Conservation (phyloP, 2,329 filamentous ascomycete genomes). For the Fusarium solani-melongenae region DNA sequence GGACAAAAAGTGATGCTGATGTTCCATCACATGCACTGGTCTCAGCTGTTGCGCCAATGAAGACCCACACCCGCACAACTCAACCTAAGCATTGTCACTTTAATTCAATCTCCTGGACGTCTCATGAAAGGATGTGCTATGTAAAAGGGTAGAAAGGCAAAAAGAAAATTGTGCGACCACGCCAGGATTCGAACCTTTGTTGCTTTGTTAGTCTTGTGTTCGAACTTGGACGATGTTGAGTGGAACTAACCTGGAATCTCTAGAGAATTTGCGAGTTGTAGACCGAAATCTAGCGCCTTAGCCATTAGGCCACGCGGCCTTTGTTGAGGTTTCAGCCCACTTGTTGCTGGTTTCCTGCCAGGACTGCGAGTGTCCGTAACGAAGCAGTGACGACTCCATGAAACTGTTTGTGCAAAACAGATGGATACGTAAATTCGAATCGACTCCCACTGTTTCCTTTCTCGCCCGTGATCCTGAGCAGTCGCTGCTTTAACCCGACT, state of each 20-base stretch:
- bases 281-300: slow-evolving; percentile 35
- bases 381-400: not conserved
- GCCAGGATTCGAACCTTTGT: slow-evolving; percentile 27
- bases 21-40: not conserved
- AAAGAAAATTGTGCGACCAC: slow-evolving; percentile 10
- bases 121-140: not conserved
- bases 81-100: not conserved
- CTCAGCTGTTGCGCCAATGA: not conserved
- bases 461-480: too few relatives aligned
- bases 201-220: not conserved
- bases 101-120: not conserved
- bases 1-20: not conserved
- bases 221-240: not conserved
- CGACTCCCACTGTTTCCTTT: too few relatives aligned
- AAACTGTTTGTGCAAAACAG: too few relatives aligned
- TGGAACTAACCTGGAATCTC: slow-evolving; percentile 24
- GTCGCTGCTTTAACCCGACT: too few relatives aligned
- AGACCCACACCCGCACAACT: not conserved
- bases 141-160: not conserved
- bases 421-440: too few relatives aligned
- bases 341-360: not conserved
- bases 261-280: slow-evolving; percentile 17
- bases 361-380: not conserved
- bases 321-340: not conserved
- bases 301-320: slow-evolving; percentile 32